These are phyloP conservation scores for Serendipita sp. DNA, from an alignment of 768 basidiomycete genomes.

Conservation along the genomic window DNA sequence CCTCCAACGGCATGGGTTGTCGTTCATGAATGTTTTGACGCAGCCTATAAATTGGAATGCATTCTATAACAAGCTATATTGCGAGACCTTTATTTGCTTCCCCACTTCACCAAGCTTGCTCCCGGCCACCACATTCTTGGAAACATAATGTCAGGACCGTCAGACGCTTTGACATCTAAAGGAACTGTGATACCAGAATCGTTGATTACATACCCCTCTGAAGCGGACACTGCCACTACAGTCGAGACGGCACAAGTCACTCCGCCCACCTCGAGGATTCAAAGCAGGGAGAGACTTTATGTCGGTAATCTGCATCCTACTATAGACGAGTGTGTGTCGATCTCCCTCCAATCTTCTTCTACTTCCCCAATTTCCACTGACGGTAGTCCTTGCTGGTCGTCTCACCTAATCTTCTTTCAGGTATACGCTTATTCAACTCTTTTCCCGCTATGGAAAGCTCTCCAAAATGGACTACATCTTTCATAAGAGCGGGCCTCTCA, in stretches of 20 bases:
- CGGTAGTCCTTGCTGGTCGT: not conserved
- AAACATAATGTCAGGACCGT: not conserved
- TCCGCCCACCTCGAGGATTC: not conserved
- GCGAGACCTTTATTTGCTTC: too few species aligned
- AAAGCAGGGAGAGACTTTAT: constrained; percentile 60
- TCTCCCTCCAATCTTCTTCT: not conserved
- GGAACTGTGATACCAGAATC: not conserved
- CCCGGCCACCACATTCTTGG: not conserved
- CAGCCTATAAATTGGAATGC: too few species aligned
- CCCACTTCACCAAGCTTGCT: not conserved
- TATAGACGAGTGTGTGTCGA: constrained; percentile 59
- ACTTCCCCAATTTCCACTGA: not conserved
- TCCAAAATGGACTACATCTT: constrained; percentile 89
- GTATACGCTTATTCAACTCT: constrained; percentile 76
- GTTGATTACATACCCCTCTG: not conserved
- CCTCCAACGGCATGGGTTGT: too few species aligned
- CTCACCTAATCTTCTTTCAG: constrained; percentile 25
- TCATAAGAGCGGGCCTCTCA: constrained; percentile 77
- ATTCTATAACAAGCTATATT: too few species aligned
- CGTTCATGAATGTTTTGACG: too few species aligned
- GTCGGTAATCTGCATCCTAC: constrained; percentile 78
- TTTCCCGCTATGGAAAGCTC: constrained; percentile 84
- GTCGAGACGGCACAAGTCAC: not conserved
- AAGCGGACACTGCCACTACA: not conserved
- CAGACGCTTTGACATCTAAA: not conserved